Conservation (phyloP, 225 moss, liverwort and hornwort genomes). For the Polytrichum formosum region DNA sequence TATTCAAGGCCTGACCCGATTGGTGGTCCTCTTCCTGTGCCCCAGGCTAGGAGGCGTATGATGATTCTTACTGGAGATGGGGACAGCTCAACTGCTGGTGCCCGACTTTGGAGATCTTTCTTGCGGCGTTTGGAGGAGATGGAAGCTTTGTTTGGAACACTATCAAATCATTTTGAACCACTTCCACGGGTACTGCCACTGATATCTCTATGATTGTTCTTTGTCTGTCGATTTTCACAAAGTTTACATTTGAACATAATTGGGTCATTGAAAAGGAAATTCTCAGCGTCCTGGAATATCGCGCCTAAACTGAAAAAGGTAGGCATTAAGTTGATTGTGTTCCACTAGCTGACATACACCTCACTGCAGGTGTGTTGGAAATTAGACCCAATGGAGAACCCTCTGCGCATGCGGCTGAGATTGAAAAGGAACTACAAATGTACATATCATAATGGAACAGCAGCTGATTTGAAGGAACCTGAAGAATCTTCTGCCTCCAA, state of each 20-base stretch:
- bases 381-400: constrained; percentile 76
- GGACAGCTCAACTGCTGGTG: constrained; percentile 69
- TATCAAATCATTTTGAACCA: constrained; percentile 60
- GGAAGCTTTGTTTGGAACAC: constrained; percentile 63
- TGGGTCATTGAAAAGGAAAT: too few relatives aligned
- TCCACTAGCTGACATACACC: neutral
- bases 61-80: constrained; percentile 77
- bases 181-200: constrained; percentile 27
- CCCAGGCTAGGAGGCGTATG: constrained; percentile 64
- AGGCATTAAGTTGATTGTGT: too few relatives aligned
- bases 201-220: neutral
- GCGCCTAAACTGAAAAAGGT: too few relatives aligned
- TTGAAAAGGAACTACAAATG: constrained; percentile 86
- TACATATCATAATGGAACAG: constrained; percentile 76
- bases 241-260: too few relatives aligned
- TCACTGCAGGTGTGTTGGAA: constrained; percentile 72
- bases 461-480: constrained; percentile 71
- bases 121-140: constrained; percentile 75
- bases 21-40: neutral
- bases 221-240: neutral
- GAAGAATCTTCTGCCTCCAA: constrained; percentile 25
- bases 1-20: neutral
- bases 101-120: constrained; percentile 82
- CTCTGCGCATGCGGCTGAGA: constrained; percentile 85
- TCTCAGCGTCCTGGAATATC: too few relatives aligned